Base-by-base conservation (phyloP, 2,329 filamentous ascomycete species). In the Hymenoscyphus fraxineus region DNA sequence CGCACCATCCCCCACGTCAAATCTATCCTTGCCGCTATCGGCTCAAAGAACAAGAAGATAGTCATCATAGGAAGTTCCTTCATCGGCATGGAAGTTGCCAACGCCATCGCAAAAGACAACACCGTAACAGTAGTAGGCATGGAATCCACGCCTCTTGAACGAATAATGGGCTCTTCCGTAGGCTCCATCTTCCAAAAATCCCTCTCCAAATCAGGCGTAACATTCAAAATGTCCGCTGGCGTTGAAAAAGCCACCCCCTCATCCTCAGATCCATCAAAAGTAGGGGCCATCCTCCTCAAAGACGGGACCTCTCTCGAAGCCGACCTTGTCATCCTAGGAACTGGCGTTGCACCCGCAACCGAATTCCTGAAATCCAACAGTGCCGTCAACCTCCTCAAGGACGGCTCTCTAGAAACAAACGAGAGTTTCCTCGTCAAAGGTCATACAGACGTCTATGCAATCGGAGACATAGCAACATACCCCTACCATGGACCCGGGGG, bases 81-180 rank as follows among this genome's bases (percentile, higher is more conserved):
- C 78, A 99, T 99, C 74, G 95, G 95, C 51, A 96, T 99, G 91
- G 95, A 99, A 78, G 86, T 96, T n/a, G 94, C 91, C 66, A 95
- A 93, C 68, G 89, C 96, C 0, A 88, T 90, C 0, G 79, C 85
- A 56, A 90, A 89, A 71, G 89, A 90, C 72, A 96, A 99, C 76
- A 80, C 88, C 9, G 93, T 99, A 16, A 90, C 90, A 7, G 87
- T 98, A 51, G 82, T 99, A 27, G 95, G 95, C 44, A 94, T 93
- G 90, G 93, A 97, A 74, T 86, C 86, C 65, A 87, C 87, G 13
- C 94, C 95, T 0, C 84, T 98, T 68, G 91, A 96, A 76, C 86
- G 91, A 22, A 87, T 99, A 4, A 89, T 99, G 76, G 95, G 95
- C 61, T 83, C 85, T 64, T 78, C 92, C 74, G 87, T 98, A 22